These are phyloP conservation scores for Elaeis oleifera DNA, from an alignment of 202 grass and related monocot species.

Conservation along the genomic window DNA sequence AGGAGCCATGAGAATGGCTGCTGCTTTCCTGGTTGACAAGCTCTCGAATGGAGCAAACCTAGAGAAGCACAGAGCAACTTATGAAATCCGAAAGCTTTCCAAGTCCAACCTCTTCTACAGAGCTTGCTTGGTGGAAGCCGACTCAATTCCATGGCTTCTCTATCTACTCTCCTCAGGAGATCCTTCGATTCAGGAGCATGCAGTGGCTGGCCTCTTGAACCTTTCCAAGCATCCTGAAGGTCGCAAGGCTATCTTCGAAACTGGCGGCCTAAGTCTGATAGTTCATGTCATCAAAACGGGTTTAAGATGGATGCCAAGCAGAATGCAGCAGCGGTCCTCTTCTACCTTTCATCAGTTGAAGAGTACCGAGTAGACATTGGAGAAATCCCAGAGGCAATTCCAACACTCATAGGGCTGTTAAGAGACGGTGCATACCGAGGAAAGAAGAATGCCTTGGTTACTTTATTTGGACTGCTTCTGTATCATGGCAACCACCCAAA, in stretches of 20 bases:
- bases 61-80: slow-evolving; percentile 31
- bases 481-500: slow-evolving; percentile 30
- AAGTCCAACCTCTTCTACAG: slow-evolving; percentile 65
- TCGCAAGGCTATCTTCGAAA: slow-evolving; percentile 40
- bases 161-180: slow-evolving; percentile 55
- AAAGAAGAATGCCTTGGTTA: no score
- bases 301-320: slow-evolving; percentile 37
- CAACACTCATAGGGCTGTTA: slow-evolving; percentile 52
- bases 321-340: slow-evolving; percentile 71
- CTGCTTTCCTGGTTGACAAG: slow-evolving; percentile 34
- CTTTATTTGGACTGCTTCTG: no score
- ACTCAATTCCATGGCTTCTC: slow-evolving; percentile 71
- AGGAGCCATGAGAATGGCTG: slow-evolving; percentile 32
- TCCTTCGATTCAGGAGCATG: slow-evolving; percentile 57
- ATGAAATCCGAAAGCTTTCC: slow-evolving; percentile 64
- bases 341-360: slow-evolving; percentile 59
- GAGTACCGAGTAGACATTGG: slow-evolving; percentile 60
- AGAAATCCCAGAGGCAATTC: slow-evolving; percentile 48
- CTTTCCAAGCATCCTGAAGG: slow-evolving; percentile 70
- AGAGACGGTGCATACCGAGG: slow-evolving; percentile 34
- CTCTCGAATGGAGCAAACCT: slow-evolving; percentile 24
- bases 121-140: slow-evolving; percentile 44
- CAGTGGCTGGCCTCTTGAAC: slow-evolving; percentile 49
- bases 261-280: slow-evolving; percentile 56
- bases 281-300: slow-evolving; percentile 57